Evolutionary conservation across 148 eudicot genomes (phyloP).

Genomic region (Dysphania ambrosioides): DNA sequence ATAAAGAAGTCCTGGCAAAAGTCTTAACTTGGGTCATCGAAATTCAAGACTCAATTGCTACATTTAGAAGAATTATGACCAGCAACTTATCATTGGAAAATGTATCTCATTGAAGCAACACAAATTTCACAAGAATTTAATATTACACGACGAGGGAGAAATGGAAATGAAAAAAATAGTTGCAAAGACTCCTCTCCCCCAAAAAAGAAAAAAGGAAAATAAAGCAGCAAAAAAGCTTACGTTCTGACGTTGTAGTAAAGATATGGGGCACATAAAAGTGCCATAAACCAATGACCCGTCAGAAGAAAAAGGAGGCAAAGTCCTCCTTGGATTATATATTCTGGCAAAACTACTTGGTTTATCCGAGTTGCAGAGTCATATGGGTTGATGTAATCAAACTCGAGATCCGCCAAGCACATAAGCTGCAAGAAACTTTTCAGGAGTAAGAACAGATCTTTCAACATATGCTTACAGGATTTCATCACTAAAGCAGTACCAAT

Average conservation of each 20-base stretch:
- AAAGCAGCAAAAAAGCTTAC: constrained; percentile 50
- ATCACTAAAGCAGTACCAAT: not conserved
- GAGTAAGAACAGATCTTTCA: constrained; percentile 18
- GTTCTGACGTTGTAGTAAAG: constrained; percentile 74
- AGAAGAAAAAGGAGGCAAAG: constrained; percentile 64
- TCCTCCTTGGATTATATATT: constrained; percentile 68
- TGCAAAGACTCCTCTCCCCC: not conserved
- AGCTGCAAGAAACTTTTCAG: constrained; percentile 53
- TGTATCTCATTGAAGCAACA: not conserved
- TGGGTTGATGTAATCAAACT: constrained; percentile 93
- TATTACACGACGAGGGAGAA: not conserved
- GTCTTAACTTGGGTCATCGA: no score
- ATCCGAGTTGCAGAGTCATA: constrained; percentile 88
- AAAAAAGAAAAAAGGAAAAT: not conserved
- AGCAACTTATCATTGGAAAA: not conserved
- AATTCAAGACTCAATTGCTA: not conserved
- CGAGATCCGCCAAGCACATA: constrained; percentile 95
- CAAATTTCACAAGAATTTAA: constrained; percentile 11
- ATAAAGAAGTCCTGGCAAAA: no score
- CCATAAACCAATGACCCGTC: constrained; percentile 93
- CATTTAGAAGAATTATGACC: not conserved
- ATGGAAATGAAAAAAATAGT: not conserved
- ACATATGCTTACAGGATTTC: not conserved
- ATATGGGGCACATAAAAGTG: constrained; percentile 67
- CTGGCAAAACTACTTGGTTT: constrained; percentile 70